These are phyloP conservation scores for Arabidopsis lyrata DNA, from an alignment of 441 rosid genomes.

Conservation along the genomic window DNA sequence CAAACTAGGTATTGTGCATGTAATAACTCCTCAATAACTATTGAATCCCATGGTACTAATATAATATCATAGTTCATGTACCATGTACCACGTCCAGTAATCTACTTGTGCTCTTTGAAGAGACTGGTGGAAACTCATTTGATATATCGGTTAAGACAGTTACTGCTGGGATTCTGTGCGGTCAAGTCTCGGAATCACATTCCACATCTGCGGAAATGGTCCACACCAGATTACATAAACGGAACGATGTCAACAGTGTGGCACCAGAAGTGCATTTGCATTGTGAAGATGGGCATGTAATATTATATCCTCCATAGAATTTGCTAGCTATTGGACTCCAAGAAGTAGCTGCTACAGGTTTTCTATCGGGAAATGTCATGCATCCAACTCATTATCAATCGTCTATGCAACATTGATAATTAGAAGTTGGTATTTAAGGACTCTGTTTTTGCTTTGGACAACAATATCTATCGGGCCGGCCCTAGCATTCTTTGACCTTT, in stretches of 20 bases:
- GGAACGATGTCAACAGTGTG: constrained; percentile 49
- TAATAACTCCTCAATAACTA: constrained; percentile 13
- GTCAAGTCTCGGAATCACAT: constrained; percentile 70
- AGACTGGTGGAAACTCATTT: constrained; percentile 73
- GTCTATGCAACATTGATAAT: constrained; percentile 43
- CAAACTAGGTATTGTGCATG: constrained; percentile 57
- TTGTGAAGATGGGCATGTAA: constrained; percentile 63
- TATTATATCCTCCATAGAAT: constrained; percentile 59
- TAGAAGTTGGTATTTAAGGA: neutral
- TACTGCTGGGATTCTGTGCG: constrained; percentile 52
- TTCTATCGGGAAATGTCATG: constrained; percentile 65
- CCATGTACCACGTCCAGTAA: constrained; percentile 69
- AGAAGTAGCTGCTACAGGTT: constrained; percentile 61
- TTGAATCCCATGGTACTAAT: constrained; percentile 20
- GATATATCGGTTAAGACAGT: constrained; percentile 60
- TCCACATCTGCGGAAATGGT: constrained; percentile 78
- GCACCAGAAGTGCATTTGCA: constrained; percentile 67
- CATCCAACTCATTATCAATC: constrained; percentile 54
- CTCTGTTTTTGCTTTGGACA: too few species aligned
- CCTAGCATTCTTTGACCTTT: neutral
- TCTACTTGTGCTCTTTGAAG: constrained; percentile 77
- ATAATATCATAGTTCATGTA: constrained; percentile 52
- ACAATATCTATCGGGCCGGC: too few species aligned
- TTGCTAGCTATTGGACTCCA: constrained; percentile 81
- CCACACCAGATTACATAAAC: constrained; percentile 42